These are phyloP conservation scores for Panicum hallii DNA, from an alignment of 202 grass and related monocot genomes.

Conservation along the genomic window DNA sequence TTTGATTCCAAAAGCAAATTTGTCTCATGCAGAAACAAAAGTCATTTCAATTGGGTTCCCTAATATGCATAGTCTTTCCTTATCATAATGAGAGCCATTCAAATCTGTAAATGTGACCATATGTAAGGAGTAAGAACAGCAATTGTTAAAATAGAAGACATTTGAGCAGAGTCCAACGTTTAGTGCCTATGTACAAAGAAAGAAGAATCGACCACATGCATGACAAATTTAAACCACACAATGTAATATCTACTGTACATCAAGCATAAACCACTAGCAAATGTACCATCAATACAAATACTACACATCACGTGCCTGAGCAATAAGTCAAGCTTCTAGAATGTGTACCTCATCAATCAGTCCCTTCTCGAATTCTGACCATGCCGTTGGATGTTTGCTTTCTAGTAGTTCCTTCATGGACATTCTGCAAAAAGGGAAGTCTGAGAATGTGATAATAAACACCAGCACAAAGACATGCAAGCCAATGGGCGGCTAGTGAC, in stretches of 20 bases:
- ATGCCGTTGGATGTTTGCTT: conserved; percentile 88
- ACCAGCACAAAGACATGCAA: background rate
- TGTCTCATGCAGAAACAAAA: background rate
- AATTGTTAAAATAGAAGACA: background rate
- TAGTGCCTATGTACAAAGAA: background rate
- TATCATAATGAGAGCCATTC: background rate
- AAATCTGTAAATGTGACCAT: background rate
- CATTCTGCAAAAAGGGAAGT: conserved; percentile 61
- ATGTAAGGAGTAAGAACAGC: background rate
- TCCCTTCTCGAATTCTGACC: conserved; percentile 93
- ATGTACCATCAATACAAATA: background rate
- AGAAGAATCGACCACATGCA: background rate
- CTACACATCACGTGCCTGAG: background rate
- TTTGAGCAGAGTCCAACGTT: background rate
- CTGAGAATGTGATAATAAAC: background rate
- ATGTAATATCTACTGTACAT: background rate
- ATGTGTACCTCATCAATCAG: conserved; percentile 75
- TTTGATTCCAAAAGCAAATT: conserved; percentile 3
- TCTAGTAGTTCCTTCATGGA: conserved; percentile 93
- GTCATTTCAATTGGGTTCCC: background rate
- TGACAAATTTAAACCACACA: background rate
- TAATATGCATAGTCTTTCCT: background rate
- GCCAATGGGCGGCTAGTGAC: background rate
- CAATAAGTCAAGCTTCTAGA: conserved; percentile 26
- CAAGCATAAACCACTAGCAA: background rate